Conservation (phyloP, 2,329 filamentous ascomycete species). For the Trichoderma oligosporum region DNA sequence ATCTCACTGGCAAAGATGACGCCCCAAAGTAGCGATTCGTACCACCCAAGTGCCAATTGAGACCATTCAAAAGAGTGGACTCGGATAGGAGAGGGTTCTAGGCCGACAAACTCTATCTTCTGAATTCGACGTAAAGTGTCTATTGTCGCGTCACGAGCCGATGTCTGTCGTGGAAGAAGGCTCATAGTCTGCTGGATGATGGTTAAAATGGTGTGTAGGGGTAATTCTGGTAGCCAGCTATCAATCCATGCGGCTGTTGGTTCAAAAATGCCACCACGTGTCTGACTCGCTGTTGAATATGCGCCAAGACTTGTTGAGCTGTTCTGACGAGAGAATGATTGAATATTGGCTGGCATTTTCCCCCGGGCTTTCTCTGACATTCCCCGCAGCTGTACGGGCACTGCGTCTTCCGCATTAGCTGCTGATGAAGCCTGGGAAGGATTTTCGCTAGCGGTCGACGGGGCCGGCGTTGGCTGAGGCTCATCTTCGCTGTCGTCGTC, state of each 20-base stretch:
- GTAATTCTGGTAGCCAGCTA: slow-evolving; percentile 86
- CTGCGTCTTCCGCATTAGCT: slow-evolving; percentile 66
- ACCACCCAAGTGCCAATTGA: slow-evolving; percentile 85
- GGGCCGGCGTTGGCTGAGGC: slow-evolving; percentile 53
- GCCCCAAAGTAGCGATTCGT: slow-evolving; percentile 90
- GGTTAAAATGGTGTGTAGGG: slow-evolving; percentile 79
- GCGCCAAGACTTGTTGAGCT: slow-evolving; percentile 77
- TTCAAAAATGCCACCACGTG: slow-evolving; percentile 61
- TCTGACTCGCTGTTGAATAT: slow-evolving; percentile 55
- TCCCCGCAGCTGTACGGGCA: slow-evolving; percentile 77
- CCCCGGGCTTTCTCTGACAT: slow-evolving; percentile 98
- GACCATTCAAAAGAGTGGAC: slow-evolving; percentile 96
- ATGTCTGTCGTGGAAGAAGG: slow-evolving; percentile 51
- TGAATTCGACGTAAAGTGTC: slow-evolving; percentile 54
- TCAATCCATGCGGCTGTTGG: slow-evolving; percentile 86
- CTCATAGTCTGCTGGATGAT: slow-evolving; percentile 65
- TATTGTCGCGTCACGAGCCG: slow-evolving; percentile 41
- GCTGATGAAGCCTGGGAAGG: slow-evolving; percentile 65
- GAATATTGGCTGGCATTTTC: slow-evolving; percentile 83
- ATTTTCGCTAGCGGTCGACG: slow-evolving; percentile 61
- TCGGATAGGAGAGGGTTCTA: slow-evolving; percentile 70
- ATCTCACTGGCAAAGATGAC: slow-evolving; percentile 90
- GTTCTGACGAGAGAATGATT: slow-evolving; percentile 85
- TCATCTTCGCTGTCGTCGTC: slow-evolving; percentile 59
- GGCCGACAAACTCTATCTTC: slow-evolving; percentile 60